These are phyloP conservation scores for Plasmodium berghei DNA, from an alignment of 169 alveolate genomes.

Conservation along the genomic window DNA sequence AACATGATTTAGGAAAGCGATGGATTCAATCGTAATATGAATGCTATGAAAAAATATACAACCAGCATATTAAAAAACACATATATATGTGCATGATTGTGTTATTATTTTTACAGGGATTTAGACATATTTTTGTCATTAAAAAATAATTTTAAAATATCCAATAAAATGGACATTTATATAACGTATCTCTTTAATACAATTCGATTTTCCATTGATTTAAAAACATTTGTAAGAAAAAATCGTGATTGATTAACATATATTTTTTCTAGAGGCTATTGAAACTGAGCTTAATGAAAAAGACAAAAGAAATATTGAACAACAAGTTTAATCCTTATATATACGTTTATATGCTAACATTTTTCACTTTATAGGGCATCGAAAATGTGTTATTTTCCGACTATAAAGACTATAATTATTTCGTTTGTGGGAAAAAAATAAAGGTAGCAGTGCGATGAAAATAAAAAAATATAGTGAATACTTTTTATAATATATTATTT, in stretches of 20 bases:
- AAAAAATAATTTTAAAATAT: constrained; percentile 42
- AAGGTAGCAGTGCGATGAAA: constrained; percentile 30
- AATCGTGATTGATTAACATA: background rate
- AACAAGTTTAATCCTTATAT: background rate
- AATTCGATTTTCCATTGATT: constrained; percentile 50
- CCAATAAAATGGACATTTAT: constrained; percentile 68
- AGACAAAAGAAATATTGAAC: no score
- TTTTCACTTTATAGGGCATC: constrained; percentile 45
- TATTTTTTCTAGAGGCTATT: no score
- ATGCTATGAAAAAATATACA: background rate
- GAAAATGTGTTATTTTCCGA: constrained; percentile 62
- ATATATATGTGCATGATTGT: background rate
- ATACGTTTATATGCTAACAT: background rate
- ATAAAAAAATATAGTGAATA: background rate
- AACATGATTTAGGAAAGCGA: constrained; percentile 49
- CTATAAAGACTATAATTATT: constrained; percentile 73
- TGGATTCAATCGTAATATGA: constrained; percentile 69
- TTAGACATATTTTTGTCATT: constrained; percentile 43
- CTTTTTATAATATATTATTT: constrained; percentile 1
- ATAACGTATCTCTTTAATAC: constrained; percentile 35
- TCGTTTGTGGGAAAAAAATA: constrained; percentile 38
- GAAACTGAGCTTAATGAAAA: no score
- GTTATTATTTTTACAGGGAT: constrained; percentile 29
- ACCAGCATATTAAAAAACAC: background rate
- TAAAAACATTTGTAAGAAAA: constrained; percentile 63